Base-by-base conservation (phyloP, 169 alveolate species). In the Eimeria tenella region DNA sequence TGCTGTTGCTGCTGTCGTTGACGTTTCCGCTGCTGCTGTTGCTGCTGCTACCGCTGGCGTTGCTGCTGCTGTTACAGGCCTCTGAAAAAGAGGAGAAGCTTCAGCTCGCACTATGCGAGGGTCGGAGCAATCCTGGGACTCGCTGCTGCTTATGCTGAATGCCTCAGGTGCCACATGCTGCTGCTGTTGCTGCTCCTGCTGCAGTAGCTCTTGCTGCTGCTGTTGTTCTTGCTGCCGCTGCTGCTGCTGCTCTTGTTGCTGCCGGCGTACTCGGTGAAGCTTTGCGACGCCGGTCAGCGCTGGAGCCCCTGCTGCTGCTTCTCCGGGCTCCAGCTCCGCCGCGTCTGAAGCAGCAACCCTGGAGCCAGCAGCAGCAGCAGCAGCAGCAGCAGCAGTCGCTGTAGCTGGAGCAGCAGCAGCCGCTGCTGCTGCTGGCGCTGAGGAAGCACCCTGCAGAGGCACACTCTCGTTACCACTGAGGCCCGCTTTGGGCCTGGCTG, bases 81-180 rank as follows among this genome's bases (percentile, higher is more conserved):
- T 58, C 31, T 19, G 86, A 1, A 75, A 25, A 5, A 50, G 6
- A 13, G 63, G 86, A 17, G 65, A 49, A 31, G 3, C 56, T 13
- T 31, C 86, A 42, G 19, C 13, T 4, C 65, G 23, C 63, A 75
- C 63, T 19, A 49, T 50, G 55, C 58, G 86, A 15, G 86, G 86
- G 86, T 50, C 86, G 23, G 86, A 75, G 58, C 25, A 75, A 15
- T 75, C 86, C 86, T 75, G 86, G 4, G 86, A 75, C 10, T 75
- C 86, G 63, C 63, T 75, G 86, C 86, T 75, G 86, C 86, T 75
- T 11, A 75, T 75, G 86, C 86, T 75, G 63, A 75, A 75, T 31
- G 86, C 86, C 56, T 75, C 86, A 50, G 86, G 86, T 1, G 86
- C 86, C 11, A 62, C 50, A 17, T 11, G 77, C 77, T 17, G 77